Evolutionary conservation across 768 basidiomycete genomes (phyloP), one percentile per base, ranked within the genome.

Genomic region (Termitomyces sp.): DNA sequence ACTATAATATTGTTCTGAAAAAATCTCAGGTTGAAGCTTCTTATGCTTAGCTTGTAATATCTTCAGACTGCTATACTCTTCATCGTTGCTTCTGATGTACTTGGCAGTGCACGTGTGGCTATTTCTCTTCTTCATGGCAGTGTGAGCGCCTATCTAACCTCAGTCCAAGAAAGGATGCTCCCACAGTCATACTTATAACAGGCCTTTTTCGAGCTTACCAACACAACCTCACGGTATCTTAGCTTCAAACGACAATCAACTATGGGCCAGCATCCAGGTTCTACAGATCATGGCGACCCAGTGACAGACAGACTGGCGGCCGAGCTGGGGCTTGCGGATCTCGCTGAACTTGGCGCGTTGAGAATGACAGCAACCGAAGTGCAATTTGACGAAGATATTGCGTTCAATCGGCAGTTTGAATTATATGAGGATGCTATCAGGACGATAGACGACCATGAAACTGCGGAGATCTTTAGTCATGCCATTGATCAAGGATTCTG

Each of bases 381-480:
- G 4, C 55, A 3, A 5, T 66, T 62, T 5, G 62, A 64, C 42
- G 62, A 64, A 26, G 60, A 64, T 34, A n/a, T 58, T 12, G 65
- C 65, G 5, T 45, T 66, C 16, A 24, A 26, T 6, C 13, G 55
- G 33, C 63, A 66, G 36, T 24, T 29, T 24, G 61, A 62, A 22
- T 10, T 33, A 9, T 44, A 41, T 49, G 44, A 60, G 55, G 36
- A 33, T 6, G 16, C 51, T 1, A 15, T 61, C 15, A 58, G 51
- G 9, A 48, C 41, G 1, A 20, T 52, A 4, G 29, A 51, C 5
- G 64, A 66, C 44, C 24, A 60, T 41, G 36, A 13, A 4, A 49
- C 55, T 34, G 65, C 65, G 1, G 36, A 44, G 47, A 58, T 45
- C 9, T n/a, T 66, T 13, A 50, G 57, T 20, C 34, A 51, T 26